These are phyloP conservation scores for Gleditsia sinensis DNA, from an alignment of 306 rosid genomes.

Conservation along the genomic window DNA sequence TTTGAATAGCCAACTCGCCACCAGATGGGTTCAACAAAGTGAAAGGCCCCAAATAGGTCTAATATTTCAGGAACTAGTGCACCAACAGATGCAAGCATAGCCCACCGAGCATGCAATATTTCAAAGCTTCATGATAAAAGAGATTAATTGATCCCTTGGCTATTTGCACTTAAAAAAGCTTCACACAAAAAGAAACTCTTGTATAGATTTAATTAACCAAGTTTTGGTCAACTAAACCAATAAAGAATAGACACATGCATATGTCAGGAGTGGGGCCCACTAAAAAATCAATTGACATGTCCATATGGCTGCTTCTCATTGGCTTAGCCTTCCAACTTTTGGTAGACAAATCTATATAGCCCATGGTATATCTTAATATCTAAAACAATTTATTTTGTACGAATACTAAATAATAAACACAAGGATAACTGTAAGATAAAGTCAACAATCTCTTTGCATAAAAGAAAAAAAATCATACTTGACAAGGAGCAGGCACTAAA, in stretches of 20 bases:
- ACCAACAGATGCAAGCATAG: conserved; percentile 91
- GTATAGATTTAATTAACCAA: background rate
- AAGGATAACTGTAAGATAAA: background rate
- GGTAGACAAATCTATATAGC: background rate
- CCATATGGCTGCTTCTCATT: background rate
- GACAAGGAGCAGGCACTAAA: conserved; percentile 28
- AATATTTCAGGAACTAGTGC: conserved; percentile 83
- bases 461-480: conserved; percentile 5
- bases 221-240: background rate
- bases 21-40: conserved; percentile 95
- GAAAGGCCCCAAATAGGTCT: conserved; percentile 73
- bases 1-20: conserved; percentile 98
- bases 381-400: background rate
- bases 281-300: background rate
- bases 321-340: background rate
- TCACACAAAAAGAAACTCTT: background rate
- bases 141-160: conserved; percentile 31
- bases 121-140: conserved; percentile 67
- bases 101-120: conserved; percentile 98
- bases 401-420: conserved; percentile 1
- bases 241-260: background rate
- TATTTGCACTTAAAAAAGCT: conserved; percentile 22
- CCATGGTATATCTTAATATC: background rate
- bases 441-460: background rate
- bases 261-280: background rate